Conservation (phyloP, 2,329 filamentous ascomycete genomes). For the Cadophora malorum region DNA sequence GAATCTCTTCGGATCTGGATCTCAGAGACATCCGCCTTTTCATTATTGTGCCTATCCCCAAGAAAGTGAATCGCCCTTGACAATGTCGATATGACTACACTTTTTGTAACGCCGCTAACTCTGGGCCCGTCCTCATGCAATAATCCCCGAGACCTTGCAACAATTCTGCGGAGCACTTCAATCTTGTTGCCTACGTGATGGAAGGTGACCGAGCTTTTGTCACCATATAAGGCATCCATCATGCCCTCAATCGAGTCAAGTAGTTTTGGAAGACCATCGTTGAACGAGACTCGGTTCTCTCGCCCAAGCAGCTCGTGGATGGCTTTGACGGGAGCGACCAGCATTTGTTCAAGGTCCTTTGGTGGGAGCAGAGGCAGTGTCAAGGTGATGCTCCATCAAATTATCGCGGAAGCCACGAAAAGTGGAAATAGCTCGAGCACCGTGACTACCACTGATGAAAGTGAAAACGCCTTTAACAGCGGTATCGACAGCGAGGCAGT, state of each 20-base stretch:
- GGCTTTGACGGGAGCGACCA: constrained; percentile 31
- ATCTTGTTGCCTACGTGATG: constrained; percentile 24
- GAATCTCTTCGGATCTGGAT: constrained; percentile 45
- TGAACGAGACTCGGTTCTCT: constrained; percentile 35
- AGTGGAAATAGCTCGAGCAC: constrained; percentile 44
- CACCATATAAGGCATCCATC: constrained; percentile 22
- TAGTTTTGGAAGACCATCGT: constrained; percentile 39
- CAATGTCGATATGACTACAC: constrained; percentile 32
- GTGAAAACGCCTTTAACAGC: constrained; percentile 46
- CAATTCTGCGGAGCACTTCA: constrained; percentile 31
- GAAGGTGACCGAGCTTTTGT: constrained; percentile 25
- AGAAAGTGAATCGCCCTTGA: constrained; percentile 21
- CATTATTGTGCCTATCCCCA: constrained; percentile 35
- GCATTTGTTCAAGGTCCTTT: constrained; percentile 23
- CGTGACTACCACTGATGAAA: constrained; percentile 45
- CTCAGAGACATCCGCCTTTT: constrained; percentile 44
- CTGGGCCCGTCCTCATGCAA: constrained; percentile 22
- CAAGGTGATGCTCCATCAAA: constrained; percentile 20
- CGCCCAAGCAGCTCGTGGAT: constrained; percentile 39
- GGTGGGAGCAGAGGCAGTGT: constrained; percentile 15
- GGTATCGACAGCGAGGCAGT: constrained; percentile 47
- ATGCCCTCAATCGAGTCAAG: constrained; percentile 30
- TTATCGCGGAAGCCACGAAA: constrained; percentile 37
- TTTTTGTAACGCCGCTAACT: constrained; percentile 23
- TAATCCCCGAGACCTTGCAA: constrained; percentile 28